Evolutionary conservation across 768 basidiomycete species (phyloP).

Genomic region (Pleurotus tuoliensis): DNA sequence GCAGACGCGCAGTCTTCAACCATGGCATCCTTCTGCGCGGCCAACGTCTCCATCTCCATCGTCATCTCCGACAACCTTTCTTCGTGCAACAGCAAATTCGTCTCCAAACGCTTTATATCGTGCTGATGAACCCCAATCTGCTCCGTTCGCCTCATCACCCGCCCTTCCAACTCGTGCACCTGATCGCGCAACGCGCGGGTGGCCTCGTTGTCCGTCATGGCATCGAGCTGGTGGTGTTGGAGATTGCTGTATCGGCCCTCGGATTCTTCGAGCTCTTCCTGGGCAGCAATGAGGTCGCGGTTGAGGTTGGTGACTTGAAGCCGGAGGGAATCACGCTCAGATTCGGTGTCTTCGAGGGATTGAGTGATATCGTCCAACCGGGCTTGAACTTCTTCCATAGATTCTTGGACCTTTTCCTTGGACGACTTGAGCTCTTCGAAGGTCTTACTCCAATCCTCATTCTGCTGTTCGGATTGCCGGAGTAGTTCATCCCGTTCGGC

Average conservation of each 20-base stretch:
- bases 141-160: slow-evolving; percentile 63
- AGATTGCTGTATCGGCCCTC: slow-evolving; percentile 60
- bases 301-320: slow-evolving; percentile 63
- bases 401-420: slow-evolving; percentile 31
- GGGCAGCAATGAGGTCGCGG: slow-evolving; percentile 48
- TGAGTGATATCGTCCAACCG: slow-evolving; percentile 37
- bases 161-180: slow-evolving; percentile 64
- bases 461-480: slow-evolving; percentile 27
- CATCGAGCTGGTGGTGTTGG: slow-evolving; percentile 63
- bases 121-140: slow-evolving; percentile 79
- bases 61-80: slow-evolving; percentile 71
- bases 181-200: slow-evolving; percentile 55
- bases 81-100: slow-evolving; percentile 70
- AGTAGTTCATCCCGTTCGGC: slow-evolving; percentile 30
- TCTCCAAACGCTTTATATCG: slow-evolving; percentile 72
- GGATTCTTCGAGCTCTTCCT: slow-evolving; percentile 49
- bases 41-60: slow-evolving; percentile 60
- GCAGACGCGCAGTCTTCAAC: slow-evolving; percentile 82
- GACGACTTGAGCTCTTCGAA: slow-evolving; percentile 27
- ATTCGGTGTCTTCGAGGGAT: slow-evolving; percentile 52
- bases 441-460: slow-evolving; percentile 26
- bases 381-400: slow-evolving; percentile 33
- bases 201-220: slow-evolving; percentile 55
- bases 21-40: slow-evolving; percentile 72
- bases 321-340: slow-evolving; percentile 62